Percentiles rank a stretch among this genome's conserved stretches.
Conservation (phyloP, 306 rosid species). For the Inga oerstediana region DNA sequence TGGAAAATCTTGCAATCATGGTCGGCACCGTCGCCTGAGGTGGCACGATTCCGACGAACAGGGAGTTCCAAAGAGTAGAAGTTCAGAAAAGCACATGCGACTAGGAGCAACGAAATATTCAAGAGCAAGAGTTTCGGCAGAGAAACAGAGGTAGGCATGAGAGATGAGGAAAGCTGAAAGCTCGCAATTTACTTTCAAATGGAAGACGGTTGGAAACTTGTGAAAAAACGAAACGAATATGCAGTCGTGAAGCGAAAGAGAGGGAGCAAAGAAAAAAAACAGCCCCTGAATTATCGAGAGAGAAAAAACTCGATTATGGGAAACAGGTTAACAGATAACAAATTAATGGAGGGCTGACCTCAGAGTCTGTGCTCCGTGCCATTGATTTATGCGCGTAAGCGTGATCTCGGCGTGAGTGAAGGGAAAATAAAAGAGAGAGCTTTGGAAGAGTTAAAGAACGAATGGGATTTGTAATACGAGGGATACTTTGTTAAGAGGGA, state of each 20-base stretch:
- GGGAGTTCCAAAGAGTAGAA: slow-evolving; percentile 36
- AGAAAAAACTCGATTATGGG: background rate
- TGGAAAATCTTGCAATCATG: slow-evolving; percentile 43
- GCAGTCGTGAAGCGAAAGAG: slow-evolving; percentile 5
- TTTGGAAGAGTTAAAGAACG: background rate
- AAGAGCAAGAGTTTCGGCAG: slow-evolving; percentile 40
- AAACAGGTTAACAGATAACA: background rate
- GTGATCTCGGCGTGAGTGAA: background rate
- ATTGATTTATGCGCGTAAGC: background rate
- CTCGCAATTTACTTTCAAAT: background rate
- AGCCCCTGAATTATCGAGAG: background rate
- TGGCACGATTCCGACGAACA: background rate
- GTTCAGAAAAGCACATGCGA: slow-evolving; percentile 35
- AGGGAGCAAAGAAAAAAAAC: background rate
- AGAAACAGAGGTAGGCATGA: slow-evolving; percentile 24
- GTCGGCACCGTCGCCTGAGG: background rate
- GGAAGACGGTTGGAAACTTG: slow-evolving; percentile 23
- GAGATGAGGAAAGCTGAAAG: slow-evolving; percentile 13
- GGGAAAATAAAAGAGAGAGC: background rate
- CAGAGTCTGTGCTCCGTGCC: background rate
- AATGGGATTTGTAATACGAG: background rate
- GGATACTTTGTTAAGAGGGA: background rate
- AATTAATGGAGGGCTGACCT: background rate
- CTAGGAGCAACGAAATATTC: slow-evolving; percentile 47
- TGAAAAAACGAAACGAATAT: slow-evolving; percentile 21